These are phyloP conservation scores for Mucor plumbeus DNA, from an alignment of 371 early-diverging fungal species.

Conservation along the genomic window DNA sequence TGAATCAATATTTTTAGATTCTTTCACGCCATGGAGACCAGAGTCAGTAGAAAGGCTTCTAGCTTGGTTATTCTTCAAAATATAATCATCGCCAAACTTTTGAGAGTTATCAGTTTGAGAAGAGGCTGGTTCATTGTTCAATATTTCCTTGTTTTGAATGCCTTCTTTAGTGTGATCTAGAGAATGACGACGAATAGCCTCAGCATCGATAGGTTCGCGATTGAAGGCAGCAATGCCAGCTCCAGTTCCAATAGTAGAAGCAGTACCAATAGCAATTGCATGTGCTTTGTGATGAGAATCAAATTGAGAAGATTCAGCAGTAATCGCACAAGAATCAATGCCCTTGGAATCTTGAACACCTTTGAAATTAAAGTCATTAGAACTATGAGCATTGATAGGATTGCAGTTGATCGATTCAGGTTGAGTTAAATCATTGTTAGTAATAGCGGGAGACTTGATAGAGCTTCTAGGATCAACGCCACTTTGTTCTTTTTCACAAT, in stretches of 20 bases:
- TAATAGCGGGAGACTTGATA: constrained; percentile 1
- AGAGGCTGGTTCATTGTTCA: no score
- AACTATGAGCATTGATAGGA: neutral
- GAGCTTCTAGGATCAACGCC: neutral
- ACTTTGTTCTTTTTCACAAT: neutral
- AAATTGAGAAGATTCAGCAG: neutral
- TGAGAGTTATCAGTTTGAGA: neutral
- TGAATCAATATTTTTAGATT: neutral
- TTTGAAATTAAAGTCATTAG: neutral
- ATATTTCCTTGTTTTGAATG: neutral
- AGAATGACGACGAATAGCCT: constrained; percentile 2
- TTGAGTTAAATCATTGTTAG: neutral
- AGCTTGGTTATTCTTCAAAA: neutral
- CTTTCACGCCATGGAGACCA: neutral
- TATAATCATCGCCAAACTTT: neutral
- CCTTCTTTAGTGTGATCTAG: neutral
- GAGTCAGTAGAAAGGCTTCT: neutral
- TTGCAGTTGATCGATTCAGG: neutral
- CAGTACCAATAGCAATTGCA: neutral
- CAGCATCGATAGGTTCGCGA: neutral
- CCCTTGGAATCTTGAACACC: constrained; percentile 7
- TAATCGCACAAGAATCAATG: constrained; percentile 10
- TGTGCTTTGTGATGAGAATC: neutral
- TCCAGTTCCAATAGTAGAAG: neutral
- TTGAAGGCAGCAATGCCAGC: constrained; percentile 8